Base-by-base conservation (phyloP, 1,139 yeast species). In the Geotrichum aggregatum region DNA sequence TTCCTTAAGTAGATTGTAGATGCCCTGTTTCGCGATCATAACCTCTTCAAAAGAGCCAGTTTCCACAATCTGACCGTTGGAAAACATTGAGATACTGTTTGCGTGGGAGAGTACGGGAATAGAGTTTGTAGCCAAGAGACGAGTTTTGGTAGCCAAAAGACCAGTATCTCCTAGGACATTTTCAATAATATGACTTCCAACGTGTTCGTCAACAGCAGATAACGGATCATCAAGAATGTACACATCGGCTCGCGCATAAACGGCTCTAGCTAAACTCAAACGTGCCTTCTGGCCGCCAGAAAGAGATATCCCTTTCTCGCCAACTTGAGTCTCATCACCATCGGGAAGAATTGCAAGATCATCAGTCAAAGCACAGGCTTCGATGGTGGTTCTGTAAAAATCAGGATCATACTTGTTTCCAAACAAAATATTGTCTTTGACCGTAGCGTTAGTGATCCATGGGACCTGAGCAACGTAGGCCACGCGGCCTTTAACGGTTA, bases 251-350 rank as follows among this genome's bases (percentile, higher is more conserved):
- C 95, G 76, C 3, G 94, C 77, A 64, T 87, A 88, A 1, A 88
- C 94, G 2, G 96, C 95, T 63, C 96, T 77, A 0, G 96, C 96
- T 52, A 88, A 74, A 11, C 92, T 79, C 30, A 88, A 76, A 64
- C 96, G 78, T 0, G 96, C 95, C 71, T 87, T 88, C 67, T 88
- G 96, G 19, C 96, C 96, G 48, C 96, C 96, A 19, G 94, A 84
- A 51, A 88, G 74, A 1, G 95, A 83, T 50, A 87, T 87, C 52
- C 96, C 96, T 63, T 87, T 85, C 68, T 88, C 96, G 49, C 96
- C 96, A 52, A 88, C 95, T 59, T 84, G 79, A 1, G 96, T 87
- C 48, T 75, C 78, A 64, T 87, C 96, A 18, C 94, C 92, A 65
- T 86, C 87, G 0, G 95, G 89, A 50, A 88, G 74, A 33, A 83